Conservation (phyloP, 768 basidiomycete species). For the Exidia glandulosa region DNA sequence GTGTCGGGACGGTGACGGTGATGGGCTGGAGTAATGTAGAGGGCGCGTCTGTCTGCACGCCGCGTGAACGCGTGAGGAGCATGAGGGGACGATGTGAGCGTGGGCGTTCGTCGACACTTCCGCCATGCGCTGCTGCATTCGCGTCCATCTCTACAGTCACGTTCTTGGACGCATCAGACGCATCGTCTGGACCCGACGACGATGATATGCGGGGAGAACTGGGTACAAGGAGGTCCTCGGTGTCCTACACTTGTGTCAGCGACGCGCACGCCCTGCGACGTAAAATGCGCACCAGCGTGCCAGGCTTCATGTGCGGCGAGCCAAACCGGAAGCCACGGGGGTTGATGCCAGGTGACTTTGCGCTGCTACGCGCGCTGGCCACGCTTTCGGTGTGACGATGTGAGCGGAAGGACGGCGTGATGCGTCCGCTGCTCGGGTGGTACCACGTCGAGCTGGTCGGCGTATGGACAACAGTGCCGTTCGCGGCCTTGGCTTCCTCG, state of each 20-base stretch:
- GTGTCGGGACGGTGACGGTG: constrained; percentile 1
- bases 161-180: neutral
- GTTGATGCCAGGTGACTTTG: no score
- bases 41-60: constrained; percentile 62
- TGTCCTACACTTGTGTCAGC: neutral
- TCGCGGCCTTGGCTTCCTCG: constrained; percentile 50
- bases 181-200: neutral
- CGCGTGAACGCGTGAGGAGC: constrained; percentile 50
- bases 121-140: neutral
- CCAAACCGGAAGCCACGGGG: neutral
- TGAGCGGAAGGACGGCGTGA: neutral
- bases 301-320: neutral
- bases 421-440: neutral
- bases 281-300: neutral
- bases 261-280: neutral
- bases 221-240: neutral
- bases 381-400: neutral
- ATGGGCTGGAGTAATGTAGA: neutral
- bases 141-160: neutral
- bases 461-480: constrained; percentile 6
- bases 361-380: no score
- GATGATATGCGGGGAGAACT: no score
- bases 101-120: neutral
- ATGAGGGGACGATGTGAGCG: constrained; percentile 15
- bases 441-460: neutral